phyloP scores from a whole-genome alignment of 164 flowering plant genomes.

The Chloranthus sessilifolius region DNA sequence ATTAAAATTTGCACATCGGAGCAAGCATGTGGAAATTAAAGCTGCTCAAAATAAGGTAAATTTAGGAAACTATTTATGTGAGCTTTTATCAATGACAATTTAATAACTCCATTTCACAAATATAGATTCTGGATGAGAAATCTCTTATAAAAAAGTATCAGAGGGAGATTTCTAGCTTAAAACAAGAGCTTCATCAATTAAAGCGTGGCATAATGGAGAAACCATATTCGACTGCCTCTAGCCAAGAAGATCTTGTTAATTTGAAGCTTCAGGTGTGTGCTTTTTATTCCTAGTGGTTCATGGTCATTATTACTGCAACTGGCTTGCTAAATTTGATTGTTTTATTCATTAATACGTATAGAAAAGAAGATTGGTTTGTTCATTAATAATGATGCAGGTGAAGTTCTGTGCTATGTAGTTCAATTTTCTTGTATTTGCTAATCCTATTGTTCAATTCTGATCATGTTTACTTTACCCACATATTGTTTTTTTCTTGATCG shows the following conservation, averaged over 20 bases:
- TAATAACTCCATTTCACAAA: background rate
- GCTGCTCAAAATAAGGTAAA: constrained; percentile 81
- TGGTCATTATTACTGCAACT: background rate
- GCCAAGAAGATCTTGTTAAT: constrained; percentile 67
- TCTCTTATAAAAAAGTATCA: constrained; percentile 87
- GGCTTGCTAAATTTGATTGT: background rate
- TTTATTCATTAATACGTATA: too few species aligned
- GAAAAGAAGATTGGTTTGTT: too few species aligned
- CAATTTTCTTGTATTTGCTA: too few species aligned
- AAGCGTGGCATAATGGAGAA: constrained; percentile 58
- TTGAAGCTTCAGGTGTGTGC: constrained; percentile 74
- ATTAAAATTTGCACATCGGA: constrained; percentile 71
- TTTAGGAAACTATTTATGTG: constrained; percentile 2
- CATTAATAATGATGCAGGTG: too few species aligned
- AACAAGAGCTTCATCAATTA: constrained; percentile 67
- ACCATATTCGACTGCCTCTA: constrained; percentile 35
- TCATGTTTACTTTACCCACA: too few species aligned
- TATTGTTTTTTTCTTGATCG: too few species aligned
- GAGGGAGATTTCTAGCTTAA: constrained; percentile 63
- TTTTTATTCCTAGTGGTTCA: background rate
- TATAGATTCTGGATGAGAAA: constrained; percentile 81
- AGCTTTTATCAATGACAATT: background rate
- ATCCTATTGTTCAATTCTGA: too few species aligned
- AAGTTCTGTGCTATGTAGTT: too few species aligned
- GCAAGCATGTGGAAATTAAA: constrained; percentile 69